These are phyloP conservation scores for Salix suchowensis DNA, from an alignment of 345 rosid species.

Conservation along the genomic window DNA sequence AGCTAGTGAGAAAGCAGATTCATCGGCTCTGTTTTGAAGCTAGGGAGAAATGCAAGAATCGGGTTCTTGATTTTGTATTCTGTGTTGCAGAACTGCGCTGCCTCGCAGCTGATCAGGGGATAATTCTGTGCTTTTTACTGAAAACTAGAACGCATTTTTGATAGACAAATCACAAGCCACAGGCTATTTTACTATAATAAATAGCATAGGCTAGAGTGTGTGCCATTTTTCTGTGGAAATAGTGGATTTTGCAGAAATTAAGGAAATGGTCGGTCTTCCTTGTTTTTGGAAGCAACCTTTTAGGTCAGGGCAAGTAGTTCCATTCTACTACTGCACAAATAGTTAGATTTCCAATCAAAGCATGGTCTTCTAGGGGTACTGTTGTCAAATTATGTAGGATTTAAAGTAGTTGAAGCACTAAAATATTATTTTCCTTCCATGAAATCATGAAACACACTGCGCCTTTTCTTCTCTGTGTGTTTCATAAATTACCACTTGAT, in stretches of 20 bases:
- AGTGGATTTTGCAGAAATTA: conserved; percentile 42
- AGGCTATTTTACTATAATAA: conserved; percentile 35
- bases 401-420: background rate
- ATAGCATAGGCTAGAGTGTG: conserved; percentile 4
- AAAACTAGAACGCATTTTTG: conserved; percentile 39
- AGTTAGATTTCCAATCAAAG: background rate
- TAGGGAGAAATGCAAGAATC: background rate
- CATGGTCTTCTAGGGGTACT: background rate
- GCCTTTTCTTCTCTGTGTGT: background rate
- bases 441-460: conserved; percentile 1
- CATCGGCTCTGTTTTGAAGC: background rate
- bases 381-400: background rate
- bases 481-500: background rate
- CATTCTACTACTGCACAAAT: background rate
- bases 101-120: background rate
- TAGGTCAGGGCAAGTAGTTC: background rate
- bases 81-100: background rate
- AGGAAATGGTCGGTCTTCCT: conserved; percentile 44
- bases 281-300: conserved; percentile 9
- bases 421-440: background rate
- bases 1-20: no score
- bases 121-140: conserved; percentile 30
- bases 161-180: conserved; percentile 17
- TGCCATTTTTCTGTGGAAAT: conserved; percentile 16
- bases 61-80: background rate